Conservation (phyloP, 257 asterid genomes). For the Lycium barbarum region DNA sequence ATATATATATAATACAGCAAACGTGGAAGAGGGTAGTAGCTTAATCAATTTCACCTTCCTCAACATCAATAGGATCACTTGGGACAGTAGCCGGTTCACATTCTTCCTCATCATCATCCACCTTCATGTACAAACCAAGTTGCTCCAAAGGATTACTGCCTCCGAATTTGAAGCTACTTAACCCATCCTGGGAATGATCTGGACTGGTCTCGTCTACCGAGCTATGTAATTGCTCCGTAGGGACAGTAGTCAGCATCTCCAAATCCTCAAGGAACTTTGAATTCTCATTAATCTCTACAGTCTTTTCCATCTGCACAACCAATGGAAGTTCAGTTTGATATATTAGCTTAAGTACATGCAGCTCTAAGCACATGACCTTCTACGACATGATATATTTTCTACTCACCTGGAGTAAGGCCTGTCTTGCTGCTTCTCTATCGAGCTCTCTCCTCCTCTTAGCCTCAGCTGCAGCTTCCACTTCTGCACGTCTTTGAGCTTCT, state of each 20-base stretch:
- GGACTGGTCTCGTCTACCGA: slow-evolving; percentile 71
- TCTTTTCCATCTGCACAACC: slow-evolving; percentile 71
- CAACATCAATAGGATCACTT: slow-evolving; percentile 50
- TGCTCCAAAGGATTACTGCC: slow-evolving; percentile 83
- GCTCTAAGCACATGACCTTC: not conserved
- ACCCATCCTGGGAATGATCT: slow-evolving; percentile 66
- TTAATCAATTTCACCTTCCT: slow-evolving; percentile 82
- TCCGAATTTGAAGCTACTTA: slow-evolving; percentile 75
- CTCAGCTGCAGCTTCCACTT: slow-evolving; percentile 84
- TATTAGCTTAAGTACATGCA: not conserved
- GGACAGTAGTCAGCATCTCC: slow-evolving; percentile 68
- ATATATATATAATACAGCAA: slow-evolving; percentile 4
- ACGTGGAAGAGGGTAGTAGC: not conserved
- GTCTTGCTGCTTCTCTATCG: slow-evolving; percentile 88
- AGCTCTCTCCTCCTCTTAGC: slow-evolving; percentile 68
- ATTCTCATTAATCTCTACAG: slow-evolving; percentile 80
- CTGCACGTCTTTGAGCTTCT: slow-evolving; percentile 78
- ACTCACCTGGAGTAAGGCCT: slow-evolving; percentile 76
- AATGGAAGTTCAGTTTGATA: not conserved
- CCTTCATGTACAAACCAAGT: slow-evolving; percentile 90
- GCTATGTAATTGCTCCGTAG: slow-evolving; percentile 61
- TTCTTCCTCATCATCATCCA: slow-evolving; percentile 84
- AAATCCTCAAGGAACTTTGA: slow-evolving; percentile 73
- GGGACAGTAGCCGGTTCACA: slow-evolving; percentile 44
- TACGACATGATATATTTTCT: not conserved